Base-by-base conservation (phyloP, 768 basidiomycete species). In the Leccinum uliginosum region DNA sequence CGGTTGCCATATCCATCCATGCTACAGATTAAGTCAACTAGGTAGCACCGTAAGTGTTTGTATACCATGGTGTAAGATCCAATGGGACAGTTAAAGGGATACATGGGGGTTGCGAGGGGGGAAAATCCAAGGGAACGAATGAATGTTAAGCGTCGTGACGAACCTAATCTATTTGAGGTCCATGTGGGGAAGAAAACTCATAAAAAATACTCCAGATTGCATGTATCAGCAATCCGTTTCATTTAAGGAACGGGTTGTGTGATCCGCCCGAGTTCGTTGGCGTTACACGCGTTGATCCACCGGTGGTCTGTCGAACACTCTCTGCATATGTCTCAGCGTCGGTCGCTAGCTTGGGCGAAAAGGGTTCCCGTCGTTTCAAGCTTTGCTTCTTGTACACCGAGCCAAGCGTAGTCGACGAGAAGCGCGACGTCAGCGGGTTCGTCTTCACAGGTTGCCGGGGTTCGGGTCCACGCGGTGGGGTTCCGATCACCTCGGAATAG, bases 401-500 rank as follows among this genome's bases (percentile, higher is more conserved):
- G 43, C 73, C 73, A 50, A 71, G 61, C 32, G 79, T 80, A 50
- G 77, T 78, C 27, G 71, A 68, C 23, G 82, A 85, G 66, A 81
- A 80, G 53, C 81, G 73, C 57, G 80, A 79, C 6, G 74, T 66
- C 55, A 78, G 63, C 32, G 74, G 66, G 29, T 78, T 73, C 40
- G 71, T 74, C 72, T 79, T 80, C 60, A 89, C 77, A 19, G 89
- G 87, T 70, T 85, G 81, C n/a, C 88, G 80, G n/a, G 87, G 83
- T 64, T 89, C 86, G 6, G 89, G 84, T 43, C 76, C 80, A 26
- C 74, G 75, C 30, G 81, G 79, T 59, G 82, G 83, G 34, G 76
- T 65, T 19, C 89, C 88, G 10, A 87, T 91, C 50, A 84, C 66
- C 67, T 87, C 81, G 55, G 87, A 83, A 70, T 86, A 92, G 38